Evolutionary conservation across 306 rosid genomes (phyloP), one percentile per base, ranked within the genome.

Genomic region (Mimosa bimucronata): DNA sequence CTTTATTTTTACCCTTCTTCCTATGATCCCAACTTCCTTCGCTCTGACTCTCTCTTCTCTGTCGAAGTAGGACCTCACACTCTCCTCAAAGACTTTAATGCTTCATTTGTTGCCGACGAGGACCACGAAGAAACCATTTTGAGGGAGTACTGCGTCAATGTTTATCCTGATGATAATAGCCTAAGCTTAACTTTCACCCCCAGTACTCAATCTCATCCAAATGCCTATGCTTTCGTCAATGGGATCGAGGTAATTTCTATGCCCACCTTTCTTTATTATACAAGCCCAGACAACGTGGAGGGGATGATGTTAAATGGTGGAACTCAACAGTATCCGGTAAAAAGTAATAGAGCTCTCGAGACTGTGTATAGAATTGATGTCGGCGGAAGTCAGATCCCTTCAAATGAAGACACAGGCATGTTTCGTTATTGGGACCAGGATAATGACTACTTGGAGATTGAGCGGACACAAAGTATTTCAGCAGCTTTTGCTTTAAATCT

Each of bases 1-100:
- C 77, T 88, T 7, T 18, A 84, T n/a, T 89, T 89, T 69, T 46
- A 28, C 12, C 71, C 84, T 7, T 58, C 38, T 34, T 16, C 79
- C 0, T 55, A 40, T 16, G 8, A 15, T 70, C 29, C 0, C 65
- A 9, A 11, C 0, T 86, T 87, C 21, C 5, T 11, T 5, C 62
- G 7, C 45, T 61, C 58, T 1, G 48, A 61, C 0, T 71, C 84
- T 41, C 26, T 79, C 31, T 89, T 85, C 81, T 84, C 88, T 5
- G 88, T 89, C 60, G 71, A 42, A 64, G 69, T 16, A 15, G 69
- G 42, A 2, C 0, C 41, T 19, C 83, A 55, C 38, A 84, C 28
- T 8, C 61, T 53, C 21, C 0, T 53, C 3, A 53, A 53, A 7
- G 61, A 53, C 61, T 53, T 53, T 28, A n/a, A 77, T 7, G 75